phyloP scores from a whole-genome alignment of 2,329 filamentous ascomycete species.

The Hyphodiscus sp. region DNA sequence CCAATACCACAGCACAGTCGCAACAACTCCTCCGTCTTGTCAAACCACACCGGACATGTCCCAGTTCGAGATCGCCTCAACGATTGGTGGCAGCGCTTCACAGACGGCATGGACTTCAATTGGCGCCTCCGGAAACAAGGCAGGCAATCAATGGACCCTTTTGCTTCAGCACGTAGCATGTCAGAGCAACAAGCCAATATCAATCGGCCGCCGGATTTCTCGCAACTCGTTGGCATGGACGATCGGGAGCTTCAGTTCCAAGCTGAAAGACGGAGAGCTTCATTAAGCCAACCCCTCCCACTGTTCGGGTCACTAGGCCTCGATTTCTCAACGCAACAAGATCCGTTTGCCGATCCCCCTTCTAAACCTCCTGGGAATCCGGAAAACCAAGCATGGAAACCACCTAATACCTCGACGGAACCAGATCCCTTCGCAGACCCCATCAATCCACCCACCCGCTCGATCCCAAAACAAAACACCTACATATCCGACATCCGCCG shows the following conservation, averaged over 20 bases:
- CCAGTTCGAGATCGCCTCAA: constrained; percentile 32
- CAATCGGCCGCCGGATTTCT: constrained; percentile 19
- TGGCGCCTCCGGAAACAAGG: constrained; percentile 32
- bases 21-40: constrained; percentile 32
- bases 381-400: constrained; percentile 1
- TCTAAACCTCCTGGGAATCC: background rate
- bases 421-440: constrained; percentile 17
- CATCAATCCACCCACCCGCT: constrained; percentile 20
- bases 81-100: constrained; percentile 42
- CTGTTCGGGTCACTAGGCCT: constrained; percentile 23
- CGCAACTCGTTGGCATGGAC: constrained; percentile 24
- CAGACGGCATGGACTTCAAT: constrained; percentile 34
- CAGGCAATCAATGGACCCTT: constrained; percentile 34
- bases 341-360: constrained; percentile 24
- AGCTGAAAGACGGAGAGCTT: constrained; percentile 19
- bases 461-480: constrained; percentile 30
- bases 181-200: constrained; percentile 21
- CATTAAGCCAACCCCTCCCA: constrained; percentile 11
- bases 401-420: background rate
- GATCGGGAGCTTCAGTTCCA: constrained; percentile 23
- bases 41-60: constrained; percentile 8
- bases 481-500: constrained; percentile 44
- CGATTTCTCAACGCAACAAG: constrained; percentile 18
- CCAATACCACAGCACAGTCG: constrained; percentile 33
- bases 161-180: constrained; percentile 26